Base-by-base conservation (phyloP, 768 basidiomycete species). In the Suillus tomentosus region DNA sequence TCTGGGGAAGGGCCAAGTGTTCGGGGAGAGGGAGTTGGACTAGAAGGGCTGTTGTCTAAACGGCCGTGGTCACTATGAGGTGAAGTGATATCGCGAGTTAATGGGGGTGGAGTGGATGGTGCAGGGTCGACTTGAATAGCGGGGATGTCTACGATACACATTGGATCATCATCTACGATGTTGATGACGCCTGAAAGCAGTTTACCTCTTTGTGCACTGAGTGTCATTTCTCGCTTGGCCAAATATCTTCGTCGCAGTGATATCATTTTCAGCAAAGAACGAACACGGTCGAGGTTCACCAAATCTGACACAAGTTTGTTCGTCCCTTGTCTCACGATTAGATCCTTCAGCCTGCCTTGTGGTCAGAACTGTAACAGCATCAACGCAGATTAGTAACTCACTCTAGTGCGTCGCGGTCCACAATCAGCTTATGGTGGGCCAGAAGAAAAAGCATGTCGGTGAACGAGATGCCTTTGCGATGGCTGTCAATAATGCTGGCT, bases 381-480 rank as follows among this genome's bases (percentile, higher is more conserved):
- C 27, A 42, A 42, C 24, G 47, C 34, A 11, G 7, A 27, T 45
- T 47, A 36, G 22, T 40, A 15, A 85, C 93, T 73, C 74, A 96
- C 96, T 88, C 84, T 31, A 99, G 78, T 15, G 96, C 96, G 37
- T 94, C 91, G 34, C 85, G 86, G 76, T 97, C 95, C 58, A 93
- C 85, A 66, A 98, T 94, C 60, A 99, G 78, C 74, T 93, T 95
- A 78, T 98, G 89, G 73, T 97, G 96, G 1, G 93, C 90, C 47
- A 99, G 79, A 53, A 98, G 78, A 40, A 91, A 73, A 3, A 99
- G 83, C 92, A 96, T 96, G 53, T 87, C 85, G 1, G 88, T 92
- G 80, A 98, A 98, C 27, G 93, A 91, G 65, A 99, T 94, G 10
- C 95, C 95, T 60, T 86, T 83, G 1, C 87, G 87, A 39, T 82